Conservation (phyloP, 305 asterid genomes). For the Coffea humblotiana region DNA sequence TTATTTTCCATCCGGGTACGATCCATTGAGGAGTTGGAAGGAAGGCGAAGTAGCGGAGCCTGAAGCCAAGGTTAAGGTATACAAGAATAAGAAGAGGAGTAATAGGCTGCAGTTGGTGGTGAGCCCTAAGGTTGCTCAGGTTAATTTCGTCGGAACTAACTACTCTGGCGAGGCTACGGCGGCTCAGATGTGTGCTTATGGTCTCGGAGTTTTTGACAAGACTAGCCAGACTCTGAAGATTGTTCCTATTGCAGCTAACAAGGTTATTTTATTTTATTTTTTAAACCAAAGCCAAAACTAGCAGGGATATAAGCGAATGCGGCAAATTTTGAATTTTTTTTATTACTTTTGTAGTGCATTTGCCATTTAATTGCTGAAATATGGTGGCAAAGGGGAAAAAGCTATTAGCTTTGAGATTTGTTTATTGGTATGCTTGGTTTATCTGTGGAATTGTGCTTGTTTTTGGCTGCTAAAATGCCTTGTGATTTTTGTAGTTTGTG, state of each 20-base stretch:
- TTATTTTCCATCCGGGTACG: constrained; percentile 70
- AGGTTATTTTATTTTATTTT: constrained; percentile 34
- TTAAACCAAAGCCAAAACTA: background rate
- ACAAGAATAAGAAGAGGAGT: constrained; percentile 40
- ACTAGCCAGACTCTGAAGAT: constrained; percentile 54
- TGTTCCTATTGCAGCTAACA: constrained; percentile 77
- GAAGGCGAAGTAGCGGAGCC: background rate
- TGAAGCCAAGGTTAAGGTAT: constrained; percentile 39
- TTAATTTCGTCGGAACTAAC: constrained; percentile 75
- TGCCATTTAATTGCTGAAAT: background rate
- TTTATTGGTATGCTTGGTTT: background rate
- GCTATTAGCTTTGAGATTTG: background rate
- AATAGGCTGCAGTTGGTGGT: constrained; percentile 69
- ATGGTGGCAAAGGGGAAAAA: background rate
- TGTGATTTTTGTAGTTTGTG: background rate
- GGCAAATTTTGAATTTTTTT: background rate
- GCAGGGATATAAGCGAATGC: background rate
- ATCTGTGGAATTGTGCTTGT: background rate
- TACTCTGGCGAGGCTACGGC: constrained; percentile 76
- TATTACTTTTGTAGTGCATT: background rate
- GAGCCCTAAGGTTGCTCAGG: constrained; percentile 45
- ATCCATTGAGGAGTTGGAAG: constrained; percentile 37
- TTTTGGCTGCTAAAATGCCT: background rate
- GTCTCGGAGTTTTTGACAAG: constrained; percentile 78
- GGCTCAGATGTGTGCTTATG: constrained; percentile 67